Evolutionary conservation across 768 basidiomycete species (phyloP).

Genomic region (Amanita thiersii): DNA sequence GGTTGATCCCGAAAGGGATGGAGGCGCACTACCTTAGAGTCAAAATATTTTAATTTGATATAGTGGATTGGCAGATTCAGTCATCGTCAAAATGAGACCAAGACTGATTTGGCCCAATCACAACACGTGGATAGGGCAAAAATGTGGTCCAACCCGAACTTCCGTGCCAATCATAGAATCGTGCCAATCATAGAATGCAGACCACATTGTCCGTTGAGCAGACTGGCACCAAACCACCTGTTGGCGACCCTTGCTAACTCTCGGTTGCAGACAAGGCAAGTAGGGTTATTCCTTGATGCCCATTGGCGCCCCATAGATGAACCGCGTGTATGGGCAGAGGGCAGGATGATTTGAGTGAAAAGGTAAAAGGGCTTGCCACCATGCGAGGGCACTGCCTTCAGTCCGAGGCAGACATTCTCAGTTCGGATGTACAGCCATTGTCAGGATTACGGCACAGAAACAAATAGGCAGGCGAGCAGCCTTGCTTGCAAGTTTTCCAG

Average conservation of each 20-base stretch:
- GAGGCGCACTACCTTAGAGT: background rate
- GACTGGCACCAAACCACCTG: conserved; percentile 4
- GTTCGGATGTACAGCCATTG: conserved; percentile 4
- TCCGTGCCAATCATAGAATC: background rate
- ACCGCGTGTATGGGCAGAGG: conserved; percentile 1
- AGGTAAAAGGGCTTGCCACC: background rate
- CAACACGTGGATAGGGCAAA: conserved; percentile 6
- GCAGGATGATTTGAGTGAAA: background rate
- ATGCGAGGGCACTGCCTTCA: background rate
- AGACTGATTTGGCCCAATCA: conserved; percentile 8
- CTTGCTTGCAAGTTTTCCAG: conserved; percentile 9
- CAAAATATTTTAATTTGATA: conserved; percentile 8
- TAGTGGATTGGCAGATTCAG: conserved; percentile 6
- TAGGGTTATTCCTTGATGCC: conserved; percentile 1
- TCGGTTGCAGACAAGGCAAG: background rate
- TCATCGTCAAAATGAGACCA: conserved; percentile 2
- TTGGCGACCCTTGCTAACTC: conserved; percentile 8
- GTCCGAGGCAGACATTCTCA: background rate
- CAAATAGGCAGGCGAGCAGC: conserved; percentile 2
- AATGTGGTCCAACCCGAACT: conserved; percentile 4
- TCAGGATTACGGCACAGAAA: conserved; percentile 6
- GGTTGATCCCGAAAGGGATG: background rate
- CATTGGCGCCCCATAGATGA: conserved; percentile 1
- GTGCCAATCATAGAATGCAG: conserved; percentile 1
- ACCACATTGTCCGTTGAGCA: conserved; percentile 2